phyloP scores from a whole-genome alignment of 108 stramenopile genomes.

The Skeletonema potamos region DNA sequence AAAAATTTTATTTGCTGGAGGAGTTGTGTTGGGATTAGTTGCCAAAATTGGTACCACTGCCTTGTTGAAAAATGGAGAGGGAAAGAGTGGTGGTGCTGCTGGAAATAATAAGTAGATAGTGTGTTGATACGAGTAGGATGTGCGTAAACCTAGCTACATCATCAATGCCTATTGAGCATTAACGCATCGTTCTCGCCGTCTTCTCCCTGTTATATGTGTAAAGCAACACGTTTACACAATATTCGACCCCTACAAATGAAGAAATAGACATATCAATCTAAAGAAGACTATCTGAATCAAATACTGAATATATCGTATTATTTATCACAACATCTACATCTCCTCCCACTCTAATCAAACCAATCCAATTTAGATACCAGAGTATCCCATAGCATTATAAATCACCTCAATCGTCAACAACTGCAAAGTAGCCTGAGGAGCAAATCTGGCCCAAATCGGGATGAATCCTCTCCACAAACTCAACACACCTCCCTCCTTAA shows the following conservation, averaged over 20 bases:
- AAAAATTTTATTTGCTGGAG: slow-evolving; percentile 2
- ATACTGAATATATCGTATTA: no score
- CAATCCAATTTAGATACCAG: slow-evolving; percentile 58
- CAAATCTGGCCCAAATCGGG: slow-evolving; percentile 94
- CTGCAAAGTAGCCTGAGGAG: slow-evolving; percentile 90
- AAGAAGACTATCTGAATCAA: not conserved
- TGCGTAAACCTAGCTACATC: not conserved
- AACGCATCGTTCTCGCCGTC: not conserved
- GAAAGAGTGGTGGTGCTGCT: not conserved
- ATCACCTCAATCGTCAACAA: slow-evolving; percentile 86
- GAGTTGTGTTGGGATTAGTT: slow-evolving; percentile 17
- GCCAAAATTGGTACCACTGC: slow-evolving; percentile 9
- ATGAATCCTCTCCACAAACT: slow-evolving; percentile 92
- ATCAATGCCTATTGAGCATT: not conserved
- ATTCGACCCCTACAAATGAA: not conserved
- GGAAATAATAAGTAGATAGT: not conserved
- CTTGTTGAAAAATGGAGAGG: slow-evolving; percentile 1
- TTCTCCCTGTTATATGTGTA: no score
- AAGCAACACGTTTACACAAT: not conserved
- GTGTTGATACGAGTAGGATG: not conserved
- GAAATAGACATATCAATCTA: no score
- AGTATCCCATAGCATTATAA: slow-evolving; percentile 69
- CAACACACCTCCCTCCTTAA: slow-evolving; percentile 77
- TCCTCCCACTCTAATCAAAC: not conserved
- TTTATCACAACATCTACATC: not conserved